Conservation (phyloP, 805 yeast species). For the Saccharomyces paradoxus region DNA sequence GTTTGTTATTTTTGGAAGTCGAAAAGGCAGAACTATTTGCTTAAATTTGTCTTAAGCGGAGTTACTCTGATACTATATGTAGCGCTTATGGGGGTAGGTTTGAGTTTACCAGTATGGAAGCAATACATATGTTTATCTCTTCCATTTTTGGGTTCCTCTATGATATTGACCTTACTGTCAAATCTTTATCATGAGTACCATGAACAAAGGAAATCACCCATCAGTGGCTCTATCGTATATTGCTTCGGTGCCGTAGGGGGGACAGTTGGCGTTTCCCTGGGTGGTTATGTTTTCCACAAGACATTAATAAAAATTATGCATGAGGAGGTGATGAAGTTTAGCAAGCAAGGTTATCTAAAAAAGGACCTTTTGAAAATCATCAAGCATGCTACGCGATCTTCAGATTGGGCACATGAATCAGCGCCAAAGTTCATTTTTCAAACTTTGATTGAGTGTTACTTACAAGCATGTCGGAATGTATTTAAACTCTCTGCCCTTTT, state of each 20-base stretch:
- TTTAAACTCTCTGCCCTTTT: constrained; percentile 36
- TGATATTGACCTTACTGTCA: constrained; percentile 54
- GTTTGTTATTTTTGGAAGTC: constrained; percentile 57
- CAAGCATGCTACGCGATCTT: constrained; percentile 44
- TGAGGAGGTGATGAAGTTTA: constrained; percentile 26
- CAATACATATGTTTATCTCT: constrained; percentile 39
- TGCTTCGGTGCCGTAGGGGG: constrained; percentile 82
- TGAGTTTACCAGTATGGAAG: constrained; percentile 31
- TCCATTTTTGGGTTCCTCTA: constrained; percentile 50
- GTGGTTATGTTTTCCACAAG: constrained; percentile 53
- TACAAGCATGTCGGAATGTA: constrained; percentile 43
- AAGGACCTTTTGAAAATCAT: constrained; percentile 39
- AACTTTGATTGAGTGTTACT: constrained; percentile 45
- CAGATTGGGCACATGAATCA: constrained; percentile 41
- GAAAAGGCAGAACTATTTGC: constrained; percentile 51
- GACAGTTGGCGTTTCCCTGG: constrained; percentile 69
- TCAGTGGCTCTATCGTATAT: constrained; percentile 83
- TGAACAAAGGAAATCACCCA: constrained; percentile 51
- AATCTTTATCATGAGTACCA: constrained; percentile 66
- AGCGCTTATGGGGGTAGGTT: constrained; percentile 16
- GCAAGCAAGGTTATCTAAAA: constrained; percentile 32
- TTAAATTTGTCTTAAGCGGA: constrained; percentile 37
- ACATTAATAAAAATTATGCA: constrained; percentile 30
- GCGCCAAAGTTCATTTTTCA: constrained; percentile 48
- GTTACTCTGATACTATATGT: constrained; percentile 23